Conservation (phyloP, 306 rosid genomes). For the Begonia fuchsioides region DNA sequence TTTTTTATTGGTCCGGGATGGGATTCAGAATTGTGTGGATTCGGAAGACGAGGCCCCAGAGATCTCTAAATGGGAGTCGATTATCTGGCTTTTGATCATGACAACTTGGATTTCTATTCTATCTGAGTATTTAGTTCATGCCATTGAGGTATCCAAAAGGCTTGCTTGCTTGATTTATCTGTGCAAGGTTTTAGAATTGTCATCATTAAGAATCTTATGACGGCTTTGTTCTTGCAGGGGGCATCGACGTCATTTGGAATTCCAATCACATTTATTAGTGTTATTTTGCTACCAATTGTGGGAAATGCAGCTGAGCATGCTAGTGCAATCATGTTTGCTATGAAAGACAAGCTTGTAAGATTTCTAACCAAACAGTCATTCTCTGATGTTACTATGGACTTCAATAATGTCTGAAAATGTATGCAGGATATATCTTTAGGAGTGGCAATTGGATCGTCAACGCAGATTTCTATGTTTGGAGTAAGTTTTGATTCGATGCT, state of each 20-base stretch:
- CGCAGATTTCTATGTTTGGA: conserved; percentile 75
- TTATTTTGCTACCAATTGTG: conserved; percentile 71
- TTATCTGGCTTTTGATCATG: conserved; percentile 68
- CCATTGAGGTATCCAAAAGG: conserved; percentile 40
- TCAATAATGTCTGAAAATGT: conserved; percentile 9
- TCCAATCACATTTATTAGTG: conserved; percentile 63
- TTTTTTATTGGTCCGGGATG: conserved; percentile 36
- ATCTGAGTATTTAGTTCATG: conserved; percentile 59
- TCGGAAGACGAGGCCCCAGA: conserved; percentile 35
- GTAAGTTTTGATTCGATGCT: conserved; percentile 19
- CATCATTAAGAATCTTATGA: not conserved
- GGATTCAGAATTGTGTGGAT: conserved; percentile 23
- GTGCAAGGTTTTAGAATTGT: too few species aligned
- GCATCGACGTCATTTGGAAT: conserved; percentile 48
- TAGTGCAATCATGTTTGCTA: conserved; percentile 74
- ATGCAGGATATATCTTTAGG: conserved; percentile 68
- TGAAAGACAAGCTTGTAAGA: conserved; percentile 80
- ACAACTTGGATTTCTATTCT: conserved; percentile 57
- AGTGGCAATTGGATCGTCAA: conserved; percentile 75
- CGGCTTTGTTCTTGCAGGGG: conserved; percentile 33
- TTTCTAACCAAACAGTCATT: conserved; percentile 2
- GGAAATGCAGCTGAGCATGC: conserved; percentile 94
- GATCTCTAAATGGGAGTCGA: conserved; percentile 74
- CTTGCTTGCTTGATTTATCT: too few species aligned
- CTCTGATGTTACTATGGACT: not conserved